These are phyloP conservation scores for Sequoiadendron giganteum DNA, from an alignment of 75 land plant genomes.

Conservation along the genomic window DNA sequence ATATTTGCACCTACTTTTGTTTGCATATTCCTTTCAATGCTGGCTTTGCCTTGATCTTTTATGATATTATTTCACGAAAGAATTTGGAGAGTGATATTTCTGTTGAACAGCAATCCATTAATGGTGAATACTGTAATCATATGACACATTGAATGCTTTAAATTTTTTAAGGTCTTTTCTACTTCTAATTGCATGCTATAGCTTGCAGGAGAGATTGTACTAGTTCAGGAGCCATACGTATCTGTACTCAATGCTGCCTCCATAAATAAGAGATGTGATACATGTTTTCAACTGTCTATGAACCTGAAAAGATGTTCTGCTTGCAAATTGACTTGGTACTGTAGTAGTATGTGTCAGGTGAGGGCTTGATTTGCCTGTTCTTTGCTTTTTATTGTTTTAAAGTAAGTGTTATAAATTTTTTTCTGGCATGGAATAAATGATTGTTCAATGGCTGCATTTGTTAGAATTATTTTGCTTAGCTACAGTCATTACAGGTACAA, in stretches of 20 bases:
- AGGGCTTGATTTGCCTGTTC: background rate
- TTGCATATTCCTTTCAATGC: background rate
- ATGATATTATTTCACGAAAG: background rate
- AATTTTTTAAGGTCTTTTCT: background rate
- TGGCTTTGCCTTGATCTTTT: background rate
- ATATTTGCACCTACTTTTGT: background rate
- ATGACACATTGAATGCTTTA: background rate
- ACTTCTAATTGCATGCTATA: slow-evolving; percentile 3
- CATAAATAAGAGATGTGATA: slow-evolving; percentile 22
- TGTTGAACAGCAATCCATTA: background rate
- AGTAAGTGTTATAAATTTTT: background rate
- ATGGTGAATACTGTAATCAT: background rate
- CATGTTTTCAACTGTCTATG: slow-evolving; percentile 10
- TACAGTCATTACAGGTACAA: background rate
- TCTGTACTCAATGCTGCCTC: slow-evolving; percentile 23
- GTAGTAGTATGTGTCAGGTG: slow-evolving; percentile 30
- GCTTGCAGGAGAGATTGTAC: slow-evolving; percentile 22
- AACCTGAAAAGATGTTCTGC: slow-evolving; percentile 34
- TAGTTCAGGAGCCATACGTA: slow-evolving; percentile 31
- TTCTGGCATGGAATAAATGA: background rate
- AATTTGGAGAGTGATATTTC: background rate
- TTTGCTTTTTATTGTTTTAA: background rate
- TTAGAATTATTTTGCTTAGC: background rate
- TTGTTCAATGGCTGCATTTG: background rate
- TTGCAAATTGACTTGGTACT: slow-evolving; percentile 32